phyloP scores from a whole-genome alignment of 768 basidiomycete genomes.

The Boletus rubescentipes region DNA sequence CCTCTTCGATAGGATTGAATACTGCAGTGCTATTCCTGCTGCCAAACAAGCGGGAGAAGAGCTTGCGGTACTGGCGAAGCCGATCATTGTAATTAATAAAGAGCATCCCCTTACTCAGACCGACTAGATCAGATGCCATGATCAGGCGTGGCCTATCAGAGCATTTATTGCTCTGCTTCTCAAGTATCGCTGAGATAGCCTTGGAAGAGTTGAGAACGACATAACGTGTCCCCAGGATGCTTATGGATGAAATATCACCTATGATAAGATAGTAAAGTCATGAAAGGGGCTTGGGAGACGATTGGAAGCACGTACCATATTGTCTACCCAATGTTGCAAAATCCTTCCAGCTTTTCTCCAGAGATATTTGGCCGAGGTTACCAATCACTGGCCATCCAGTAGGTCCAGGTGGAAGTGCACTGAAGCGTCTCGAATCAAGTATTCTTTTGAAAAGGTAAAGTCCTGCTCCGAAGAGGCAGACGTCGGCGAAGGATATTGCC shows the following conservation, averaged over 20 bases:
- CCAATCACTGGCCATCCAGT: slow-evolving; percentile 44
- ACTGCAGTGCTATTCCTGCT: slow-evolving; percentile 2
- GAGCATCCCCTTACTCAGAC: neutral
- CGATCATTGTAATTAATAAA: slow-evolving; percentile 11
- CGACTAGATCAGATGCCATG: slow-evolving; percentile 25
- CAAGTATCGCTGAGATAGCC: slow-evolving; percentile 48
- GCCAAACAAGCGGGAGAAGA: slow-evolving; percentile 7
- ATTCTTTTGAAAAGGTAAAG: slow-evolving; percentile 6
- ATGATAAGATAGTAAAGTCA: slow-evolving; percentile 18
- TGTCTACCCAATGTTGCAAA: slow-evolving; percentile 52
- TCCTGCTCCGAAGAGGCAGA: slow-evolving; percentile 19
- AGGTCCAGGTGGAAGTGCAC: slow-evolving; percentile 22
- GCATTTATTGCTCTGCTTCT: slow-evolving; percentile 54
- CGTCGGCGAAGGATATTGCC: neutral
- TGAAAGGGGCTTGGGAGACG: neutral
- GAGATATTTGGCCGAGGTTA: slow-evolving; percentile 53
- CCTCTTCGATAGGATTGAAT: slow-evolving; percentile 21
- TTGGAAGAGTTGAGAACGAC: slow-evolving; percentile 49
- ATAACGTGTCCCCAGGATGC: slow-evolving; percentile 45
- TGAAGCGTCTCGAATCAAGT: neutral
- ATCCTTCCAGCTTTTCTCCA: slow-evolving; percentile 48
- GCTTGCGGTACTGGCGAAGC: slow-evolving; percentile 16
- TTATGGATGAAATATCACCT: slow-evolving; percentile 21
- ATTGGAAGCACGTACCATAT: slow-evolving; percentile 40
- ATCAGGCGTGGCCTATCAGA: slow-evolving; percentile 30